Percentiles rank a stretch among this genome's conserved stretches.
These are phyloP conservation scores for Backusella parvicylindrica DNA, from an alignment of 192 early-diverging fungal genomes.

Conservation along the genomic window DNA sequence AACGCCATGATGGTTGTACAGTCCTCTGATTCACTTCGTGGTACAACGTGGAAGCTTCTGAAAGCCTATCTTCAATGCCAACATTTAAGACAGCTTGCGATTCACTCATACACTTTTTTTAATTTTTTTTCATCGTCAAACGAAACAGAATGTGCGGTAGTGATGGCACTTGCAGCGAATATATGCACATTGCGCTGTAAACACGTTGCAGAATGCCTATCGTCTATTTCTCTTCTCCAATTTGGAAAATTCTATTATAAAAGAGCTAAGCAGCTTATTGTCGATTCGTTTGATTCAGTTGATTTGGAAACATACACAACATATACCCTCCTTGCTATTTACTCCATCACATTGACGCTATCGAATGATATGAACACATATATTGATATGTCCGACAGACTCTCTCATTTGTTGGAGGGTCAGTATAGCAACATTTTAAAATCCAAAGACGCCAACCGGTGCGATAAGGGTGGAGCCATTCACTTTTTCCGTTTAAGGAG, in stretches of 20 bases:
- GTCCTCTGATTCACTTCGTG: neutral
- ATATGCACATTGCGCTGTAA: slow-evolving; percentile 12
- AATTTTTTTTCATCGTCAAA: neutral
- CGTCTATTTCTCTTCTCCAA: neutral
- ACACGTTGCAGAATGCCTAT: neutral
- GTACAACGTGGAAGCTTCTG: neutral
- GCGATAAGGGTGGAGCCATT: neutral
- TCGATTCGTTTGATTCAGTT: neutral
- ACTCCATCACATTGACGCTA: neutral
- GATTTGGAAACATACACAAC: neutral
- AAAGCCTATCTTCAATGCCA: slow-evolving; percentile 5
- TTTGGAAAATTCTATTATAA: slow-evolving; percentile 12
- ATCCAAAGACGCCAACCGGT: neutral
- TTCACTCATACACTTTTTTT: slow-evolving; percentile 10
- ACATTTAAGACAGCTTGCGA: slow-evolving; percentile 8
- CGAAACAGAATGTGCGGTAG: neutral
- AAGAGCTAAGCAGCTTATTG: neutral
- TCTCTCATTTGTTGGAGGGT: neutral
- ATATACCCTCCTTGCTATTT: neutral
- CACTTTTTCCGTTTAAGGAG: neutral
- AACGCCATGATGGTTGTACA: neutral
- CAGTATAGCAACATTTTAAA: neutral
- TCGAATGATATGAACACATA: neutral
- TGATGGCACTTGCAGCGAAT: neutral
- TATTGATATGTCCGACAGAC: neutral